Base-by-base conservation (phyloP, 176 grass and related monocot genomes). In the Carex kokanica region DNA sequence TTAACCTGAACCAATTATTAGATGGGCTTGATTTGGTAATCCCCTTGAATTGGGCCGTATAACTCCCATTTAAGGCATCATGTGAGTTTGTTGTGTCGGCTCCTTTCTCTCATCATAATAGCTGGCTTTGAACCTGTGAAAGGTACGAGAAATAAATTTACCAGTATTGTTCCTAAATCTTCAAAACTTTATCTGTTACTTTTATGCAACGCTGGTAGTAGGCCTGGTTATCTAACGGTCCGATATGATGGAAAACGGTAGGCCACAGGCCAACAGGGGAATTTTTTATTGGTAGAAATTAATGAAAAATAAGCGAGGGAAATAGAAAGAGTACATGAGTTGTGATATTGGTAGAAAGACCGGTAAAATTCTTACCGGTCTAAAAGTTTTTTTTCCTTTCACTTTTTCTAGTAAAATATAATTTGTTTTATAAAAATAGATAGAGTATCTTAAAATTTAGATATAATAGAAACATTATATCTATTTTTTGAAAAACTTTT, bases 21-120 rank as follows among this genome's bases (percentile, higher is more conserved):
- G 5, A 72, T 74, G 70, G 70, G 70, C 70, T 43, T 43, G 43
- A 27, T 74, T 25, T 74, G 43, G 21, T 5, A 74, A 43, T 25
- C 43, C 9, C 25, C 70, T 27, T 25, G 41, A 51, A 21, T 74
- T 24, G 70, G 70, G 43, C 70, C 43, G 41, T 74, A 25, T 49
- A 21, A 43, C 69, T 51, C 41, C 8, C 43, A 52, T 51, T 74
- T 23, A 51, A 74, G 40, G 43, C 20, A 51, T 17, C 70, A 74
- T 25, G 70, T 74, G 70, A 74, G 8, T 72, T 72, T 47, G 68
- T 45, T 72, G 68, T 72, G n/a, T 68, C 32, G 5, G 18, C 32
- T 67, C 31, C 29, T 67, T 29, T 67, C 31, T 38, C 64, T 63
- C 60, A 67, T 67, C 15, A 7, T 15, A 67, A 45, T 38, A 18